Base-by-base conservation (phyloP, 768 basidiomycete genomes). In the Tylopilus sp. region DNA sequence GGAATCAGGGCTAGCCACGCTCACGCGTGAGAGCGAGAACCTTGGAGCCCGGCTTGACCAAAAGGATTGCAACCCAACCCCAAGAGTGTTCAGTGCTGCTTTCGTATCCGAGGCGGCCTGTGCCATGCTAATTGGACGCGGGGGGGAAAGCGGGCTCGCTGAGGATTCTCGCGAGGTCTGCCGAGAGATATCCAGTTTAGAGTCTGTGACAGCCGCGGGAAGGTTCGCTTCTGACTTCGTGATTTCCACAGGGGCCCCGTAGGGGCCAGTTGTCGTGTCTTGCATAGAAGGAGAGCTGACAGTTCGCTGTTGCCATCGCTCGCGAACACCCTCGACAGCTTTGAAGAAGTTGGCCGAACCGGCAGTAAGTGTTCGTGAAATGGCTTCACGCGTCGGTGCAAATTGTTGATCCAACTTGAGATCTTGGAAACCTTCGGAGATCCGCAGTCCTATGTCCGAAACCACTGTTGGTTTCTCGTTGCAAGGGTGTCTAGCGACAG, bases 381-480 rank as follows among this genome's bases (percentile, higher is more conserved):
- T 83, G 3, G 88, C 97, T 67, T 98, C 94, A 8, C 91, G 81
- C 1, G 94, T 88, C 2, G 95, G 93, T 5, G 86, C 93, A n/a
- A 97, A 80, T 60, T 94, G 91, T 68, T 97, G 88, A 28, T 97
- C 91, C 4, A 98, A 70, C 66, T 89, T 91, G 46, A 99, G 79
- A 25, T 98, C 95, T 64, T 97, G 93, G 17, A 98, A 81, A 3
- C 95, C 94, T 71, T 98, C 95, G 51, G 88, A 83, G 22, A 99
- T 79, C 10, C 95, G 86, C 4, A 98, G 76, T 9, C 95, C 89
- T 31, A 99, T 85, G 61, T 99, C 97, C 5, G 92, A 79, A 4
- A 98, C 88, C 1, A 91, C 83, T 13, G 89, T 88, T 0, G 90
- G 88, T 64, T 90, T 91, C 58, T 91, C 91, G 52, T 85, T 90